A percentile compares a stretch with the other conserved stretches of the same genome.
Conservation (phyloP, 495 filamentous ascomycete genomes). For the Xanthoparmelia taractica region DNA sequence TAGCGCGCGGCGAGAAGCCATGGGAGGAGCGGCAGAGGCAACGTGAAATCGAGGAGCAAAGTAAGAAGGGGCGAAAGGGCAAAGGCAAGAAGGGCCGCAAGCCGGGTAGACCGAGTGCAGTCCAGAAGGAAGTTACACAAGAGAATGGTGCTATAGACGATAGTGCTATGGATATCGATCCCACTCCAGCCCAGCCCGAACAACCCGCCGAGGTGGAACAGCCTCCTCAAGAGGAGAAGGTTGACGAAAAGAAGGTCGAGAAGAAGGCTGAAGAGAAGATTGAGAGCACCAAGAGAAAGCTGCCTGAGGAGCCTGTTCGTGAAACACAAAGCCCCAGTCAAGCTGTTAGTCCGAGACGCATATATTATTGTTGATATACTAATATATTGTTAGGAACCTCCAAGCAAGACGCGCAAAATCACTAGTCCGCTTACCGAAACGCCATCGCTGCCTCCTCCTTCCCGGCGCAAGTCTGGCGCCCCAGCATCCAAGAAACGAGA, state of each 20-base stretch:
- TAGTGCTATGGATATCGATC: conserved; percentile 24
- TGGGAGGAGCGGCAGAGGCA: conserved; percentile 64
- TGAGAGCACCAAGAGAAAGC: conserved; percentile 37
- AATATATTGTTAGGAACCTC: conserved; percentile 30
- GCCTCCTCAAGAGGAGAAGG: conserved; percentile 5
- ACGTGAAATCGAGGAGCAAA: conserved; percentile 45
- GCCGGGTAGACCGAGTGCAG: conserved; percentile 33
- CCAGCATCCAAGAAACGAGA: conserved; percentile 26
- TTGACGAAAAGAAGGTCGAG: conserved; percentile 25
- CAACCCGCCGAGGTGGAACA: conserved; percentile 10
- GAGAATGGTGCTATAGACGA: conserved; percentile 28
- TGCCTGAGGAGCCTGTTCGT: conserved; percentile 31
- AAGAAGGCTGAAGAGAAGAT: background rate
- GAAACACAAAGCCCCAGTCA: conserved; percentile 21
- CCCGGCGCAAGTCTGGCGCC: conserved; percentile 34
- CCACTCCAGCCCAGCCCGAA: conserved; percentile 11
- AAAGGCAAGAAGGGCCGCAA: conserved; percentile 28
- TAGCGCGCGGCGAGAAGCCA: conserved; percentile 70
- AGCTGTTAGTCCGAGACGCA: conserved; percentile 16
- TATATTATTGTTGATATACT: background rate
- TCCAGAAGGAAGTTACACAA: conserved; percentile 24
- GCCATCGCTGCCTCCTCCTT: conserved; percentile 23
- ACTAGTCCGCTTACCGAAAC: conserved; percentile 29
- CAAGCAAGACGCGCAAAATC: conserved; percentile 47
- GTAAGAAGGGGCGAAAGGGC: conserved; percentile 44